These are phyloP conservation scores for Eimeria praecox DNA, from an alignment of 169 alveolate species.

Conservation along the genomic window DNA sequence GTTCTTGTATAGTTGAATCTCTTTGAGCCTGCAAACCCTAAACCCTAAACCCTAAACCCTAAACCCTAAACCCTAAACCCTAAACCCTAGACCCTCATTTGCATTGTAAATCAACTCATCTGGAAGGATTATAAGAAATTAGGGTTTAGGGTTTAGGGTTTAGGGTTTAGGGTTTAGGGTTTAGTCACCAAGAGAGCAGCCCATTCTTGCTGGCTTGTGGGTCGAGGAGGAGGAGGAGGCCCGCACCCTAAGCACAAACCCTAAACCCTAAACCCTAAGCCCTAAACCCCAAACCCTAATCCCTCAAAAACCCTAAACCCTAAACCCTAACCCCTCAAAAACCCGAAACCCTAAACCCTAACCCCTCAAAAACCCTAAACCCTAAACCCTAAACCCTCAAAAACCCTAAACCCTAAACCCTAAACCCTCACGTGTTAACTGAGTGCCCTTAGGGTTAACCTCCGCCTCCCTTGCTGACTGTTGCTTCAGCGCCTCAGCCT, in stretches of 20 bases:
- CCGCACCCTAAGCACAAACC: constrained; percentile 33
- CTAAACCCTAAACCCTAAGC: constrained; percentile 50
- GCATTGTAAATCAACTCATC: neutral
- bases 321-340: neutral
- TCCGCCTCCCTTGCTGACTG: constrained; percentile 8
- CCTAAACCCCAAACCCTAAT: neutral
- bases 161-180: constrained; percentile 5
- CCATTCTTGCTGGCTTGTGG: constrained; percentile 42
- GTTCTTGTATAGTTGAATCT: constrained; percentile 82
- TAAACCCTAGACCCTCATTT: neutral
- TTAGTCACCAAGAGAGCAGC: constrained; percentile 26
- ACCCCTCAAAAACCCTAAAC: constrained; percentile 58
- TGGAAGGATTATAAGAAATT: neutral
- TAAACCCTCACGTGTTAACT: constrained; percentile 25
- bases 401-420: constrained; percentile 56
- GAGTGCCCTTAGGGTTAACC: neutral
- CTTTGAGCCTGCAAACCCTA: constrained; percentile 74
- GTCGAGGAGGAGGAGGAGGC: neutral
- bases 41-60: constrained; percentile 38
- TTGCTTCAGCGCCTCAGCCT: constrained; percentile 56
- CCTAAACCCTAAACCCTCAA: neutral
- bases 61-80: neutral
- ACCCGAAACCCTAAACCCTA: constrained; percentile 51
- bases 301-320: neutral
- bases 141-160: constrained; percentile 34